These are phyloP conservation scores for Trametes pubescens DNA, from an alignment of 1,284 basidiomycete genomes.

Conservation along the genomic window DNA sequence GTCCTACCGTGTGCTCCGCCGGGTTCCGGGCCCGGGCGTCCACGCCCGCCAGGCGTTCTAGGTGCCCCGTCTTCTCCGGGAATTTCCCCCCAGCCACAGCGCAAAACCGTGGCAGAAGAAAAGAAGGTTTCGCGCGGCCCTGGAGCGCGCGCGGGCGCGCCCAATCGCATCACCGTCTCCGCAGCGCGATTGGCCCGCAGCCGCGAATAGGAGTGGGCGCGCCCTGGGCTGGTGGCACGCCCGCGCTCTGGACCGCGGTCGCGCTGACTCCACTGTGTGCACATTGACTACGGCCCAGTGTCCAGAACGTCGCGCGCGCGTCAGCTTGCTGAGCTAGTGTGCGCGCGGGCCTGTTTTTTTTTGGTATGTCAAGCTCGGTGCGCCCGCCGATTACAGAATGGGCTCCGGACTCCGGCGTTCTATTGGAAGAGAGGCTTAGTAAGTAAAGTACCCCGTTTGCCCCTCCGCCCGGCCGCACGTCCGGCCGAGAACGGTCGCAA, in stretches of 20 bases:
- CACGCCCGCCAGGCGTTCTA: conserved; percentile 9
- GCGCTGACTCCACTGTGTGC: conserved; percentile 16
- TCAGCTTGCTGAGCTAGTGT: conserved; percentile 6
- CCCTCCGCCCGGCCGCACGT: background rate
- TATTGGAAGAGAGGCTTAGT: background rate
- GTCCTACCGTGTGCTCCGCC: conserved; percentile 2
- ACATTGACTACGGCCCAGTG: conserved; percentile 4
- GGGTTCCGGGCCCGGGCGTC: conserved; percentile 12
- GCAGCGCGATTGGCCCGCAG: conserved; percentile 16
- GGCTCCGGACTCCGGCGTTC: background rate
- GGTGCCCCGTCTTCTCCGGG: conserved; percentile 1
- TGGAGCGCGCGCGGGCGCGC: background rate
- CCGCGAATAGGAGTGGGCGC: conserved; percentile 8
- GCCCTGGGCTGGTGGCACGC: background rate
- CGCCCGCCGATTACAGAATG: background rate
- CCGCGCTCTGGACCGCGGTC: conserved; percentile 14
- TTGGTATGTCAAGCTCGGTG: background rate
- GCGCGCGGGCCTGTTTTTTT: background rate
- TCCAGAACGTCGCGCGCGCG: conserved; percentile 9
- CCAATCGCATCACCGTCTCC: conserved; percentile 2
- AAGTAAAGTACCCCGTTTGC: background rate
- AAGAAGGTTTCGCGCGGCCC: conserved; percentile 3
- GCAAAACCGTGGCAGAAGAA: conserved; percentile 6
- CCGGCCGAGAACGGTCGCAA: no score
- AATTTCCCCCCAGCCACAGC: background rate